These are phyloP conservation scores for Diaporthe caulivora DNA, from an alignment of 2,329 filamentous ascomycete species.

Conservation along the genomic window DNA sequence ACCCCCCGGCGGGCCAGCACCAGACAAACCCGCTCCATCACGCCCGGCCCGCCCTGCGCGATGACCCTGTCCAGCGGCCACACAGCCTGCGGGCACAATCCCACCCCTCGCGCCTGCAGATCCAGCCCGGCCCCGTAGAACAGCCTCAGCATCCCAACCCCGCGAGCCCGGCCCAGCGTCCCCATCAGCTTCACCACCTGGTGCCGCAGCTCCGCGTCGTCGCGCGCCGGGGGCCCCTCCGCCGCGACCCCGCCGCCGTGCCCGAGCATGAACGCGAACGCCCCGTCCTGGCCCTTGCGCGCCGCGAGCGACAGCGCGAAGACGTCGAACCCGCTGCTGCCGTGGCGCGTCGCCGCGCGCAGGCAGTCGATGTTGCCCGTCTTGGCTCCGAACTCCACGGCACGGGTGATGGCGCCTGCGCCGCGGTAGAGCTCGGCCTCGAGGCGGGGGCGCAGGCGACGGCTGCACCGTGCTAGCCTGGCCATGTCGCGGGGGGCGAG, in stretches of 20 bases:
- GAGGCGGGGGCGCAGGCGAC: background rate
- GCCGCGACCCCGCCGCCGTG: background rate
- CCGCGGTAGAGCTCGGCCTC: background rate
- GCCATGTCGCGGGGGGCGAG: background rate
- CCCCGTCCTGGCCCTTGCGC: background rate
- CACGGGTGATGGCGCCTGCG: background rate
- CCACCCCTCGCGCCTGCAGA: background rate
- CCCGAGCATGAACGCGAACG: background rate
- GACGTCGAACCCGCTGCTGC: background rate
- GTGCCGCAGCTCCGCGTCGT: background rate
- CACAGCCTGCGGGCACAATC: background rate
- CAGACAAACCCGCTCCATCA: background rate
- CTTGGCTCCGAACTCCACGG: background rate
- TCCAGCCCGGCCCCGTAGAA: slow-evolving; percentile 1
- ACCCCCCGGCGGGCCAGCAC: background rate
- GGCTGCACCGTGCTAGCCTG: background rate
- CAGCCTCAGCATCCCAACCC: background rate
- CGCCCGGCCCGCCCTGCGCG: background rate
- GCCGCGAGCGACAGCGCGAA: background rate
- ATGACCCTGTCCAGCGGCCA: slow-evolving; percentile 1
- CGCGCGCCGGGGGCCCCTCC: no score
- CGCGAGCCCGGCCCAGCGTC: background rate
- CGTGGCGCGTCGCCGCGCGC: background rate
- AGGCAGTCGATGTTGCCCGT: background rate
- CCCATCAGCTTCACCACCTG: background rate